phyloP scores from a whole-genome alignment of 1,284 basidiomycete genomes.

The Limonomyces culmigenus region DNA sequence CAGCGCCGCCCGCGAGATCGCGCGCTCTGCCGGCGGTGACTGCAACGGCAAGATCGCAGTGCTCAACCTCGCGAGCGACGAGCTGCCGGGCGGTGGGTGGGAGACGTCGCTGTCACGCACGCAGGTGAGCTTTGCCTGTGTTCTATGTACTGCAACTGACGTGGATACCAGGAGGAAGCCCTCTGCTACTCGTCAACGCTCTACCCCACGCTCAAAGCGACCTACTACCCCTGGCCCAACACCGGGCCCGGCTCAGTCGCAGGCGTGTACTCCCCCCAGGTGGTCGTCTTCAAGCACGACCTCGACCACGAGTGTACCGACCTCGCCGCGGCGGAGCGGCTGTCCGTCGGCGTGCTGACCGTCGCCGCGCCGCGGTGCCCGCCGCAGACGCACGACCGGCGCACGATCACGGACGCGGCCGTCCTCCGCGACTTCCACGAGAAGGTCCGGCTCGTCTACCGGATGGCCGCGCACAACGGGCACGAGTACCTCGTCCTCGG shows the following conservation, averaged over 20 bases:
- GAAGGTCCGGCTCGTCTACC: slow-evolving; percentile 25
- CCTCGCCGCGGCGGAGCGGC: slow-evolving; percentile 15
- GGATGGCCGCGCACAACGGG: slow-evolving; percentile 23
- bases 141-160: not conserved
- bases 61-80: slow-evolving; percentile 25
- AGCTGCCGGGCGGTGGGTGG: slow-evolving; percentile 22
- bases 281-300: slow-evolving; percentile 29
- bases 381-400: slow-evolving; percentile 10
- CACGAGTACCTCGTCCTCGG: slow-evolving; percentile 22
- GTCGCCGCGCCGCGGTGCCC: slow-evolving; percentile 22
- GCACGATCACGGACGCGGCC: slow-evolving; percentile 14
- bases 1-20: slow-evolving; percentile 17
- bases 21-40: slow-evolving; percentile 10
- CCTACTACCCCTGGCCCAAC: slow-evolving; percentile 30
- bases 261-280: slow-evolving; percentile 24
- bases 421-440: slow-evolving; percentile 19
- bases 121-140: slow-evolving; percentile 13
- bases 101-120: slow-evolving; percentile 15
- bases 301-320: slow-evolving; percentile 23
- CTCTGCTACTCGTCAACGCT: slow-evolving; percentile 30
- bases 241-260: slow-evolving; percentile 20
- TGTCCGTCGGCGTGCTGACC: slow-evolving; percentile 24
- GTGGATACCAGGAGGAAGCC: slow-evolving; percentile 16
- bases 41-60: slow-evolving; percentile 18
- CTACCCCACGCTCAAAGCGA: slow-evolving; percentile 21